Percentiles rank a stretch among this genome's conserved stretches.
phyloP scores from a whole-genome alignment of 495 filamentous ascomycete genomes.

The Hyaloscypha bicolor region DNA sequence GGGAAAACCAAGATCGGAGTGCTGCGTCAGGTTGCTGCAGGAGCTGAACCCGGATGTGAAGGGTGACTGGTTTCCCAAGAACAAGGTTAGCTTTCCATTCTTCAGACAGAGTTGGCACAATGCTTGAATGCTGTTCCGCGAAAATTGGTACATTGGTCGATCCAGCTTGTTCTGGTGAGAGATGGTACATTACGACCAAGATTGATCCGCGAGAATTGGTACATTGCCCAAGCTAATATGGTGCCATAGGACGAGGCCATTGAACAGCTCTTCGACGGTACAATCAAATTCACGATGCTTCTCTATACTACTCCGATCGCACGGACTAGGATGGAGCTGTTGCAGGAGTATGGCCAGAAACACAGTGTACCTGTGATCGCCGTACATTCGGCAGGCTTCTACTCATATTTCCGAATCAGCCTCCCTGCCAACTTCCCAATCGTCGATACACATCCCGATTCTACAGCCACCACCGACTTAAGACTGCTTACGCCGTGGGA shows the following conservation, averaged over 20 bases:
- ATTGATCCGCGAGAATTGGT: neutral
- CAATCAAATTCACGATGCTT: slow-evolving; percentile 65
- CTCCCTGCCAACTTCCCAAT: slow-evolving; percentile 84
- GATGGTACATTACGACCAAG: too few relatives aligned
- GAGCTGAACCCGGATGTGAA: slow-evolving; percentile 97
- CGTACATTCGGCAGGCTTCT: slow-evolving; percentile 85
- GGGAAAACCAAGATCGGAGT: slow-evolving; percentile 79
- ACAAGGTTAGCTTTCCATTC: slow-evolving; percentile 32
- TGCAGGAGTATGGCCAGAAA: slow-evolving; percentile 59
- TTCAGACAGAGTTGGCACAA: neutral
- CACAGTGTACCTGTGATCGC: slow-evolving; percentile 77
- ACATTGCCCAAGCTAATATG: neutral
- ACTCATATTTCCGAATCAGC: slow-evolving; percentile 77
- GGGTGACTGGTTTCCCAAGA: slow-evolving; percentile 59
- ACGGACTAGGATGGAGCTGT: slow-evolving; percentile 54
- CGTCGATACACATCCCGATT: slow-evolving; percentile 94
- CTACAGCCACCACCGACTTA: slow-evolving; percentile 81
- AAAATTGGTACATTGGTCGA: neutral
- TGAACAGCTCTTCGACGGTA: slow-evolving; percentile 27
- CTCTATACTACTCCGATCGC: slow-evolving; percentile 72
- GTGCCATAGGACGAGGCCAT: slow-evolving; percentile 31
- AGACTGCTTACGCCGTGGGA: slow-evolving; percentile 87
- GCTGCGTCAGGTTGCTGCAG: slow-evolving; percentile 70
- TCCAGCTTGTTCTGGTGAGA: too few relatives aligned
- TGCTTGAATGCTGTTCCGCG: neutral